Conservation (phyloP, 768 basidiomycete species). For the Lanmaoa rubissima region DNA sequence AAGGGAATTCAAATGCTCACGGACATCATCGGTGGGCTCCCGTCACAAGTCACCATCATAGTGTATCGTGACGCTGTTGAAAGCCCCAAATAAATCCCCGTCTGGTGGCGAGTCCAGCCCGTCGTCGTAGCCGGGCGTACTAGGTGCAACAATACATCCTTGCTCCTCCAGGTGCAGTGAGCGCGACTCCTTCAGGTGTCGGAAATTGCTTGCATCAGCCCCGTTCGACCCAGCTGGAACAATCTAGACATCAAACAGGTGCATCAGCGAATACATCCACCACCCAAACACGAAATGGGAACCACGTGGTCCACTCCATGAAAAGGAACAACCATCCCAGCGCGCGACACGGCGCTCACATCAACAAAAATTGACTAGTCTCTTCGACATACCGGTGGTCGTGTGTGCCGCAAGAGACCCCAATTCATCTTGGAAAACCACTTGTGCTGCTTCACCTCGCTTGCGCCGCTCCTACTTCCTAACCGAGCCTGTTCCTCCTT, state of each 20-base stretch:
- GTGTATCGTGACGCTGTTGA: constrained; percentile 86
- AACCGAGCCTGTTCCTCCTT: constrained; percentile 88
- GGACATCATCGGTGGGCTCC: background rate
- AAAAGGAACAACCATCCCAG: background rate
- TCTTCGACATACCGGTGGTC: constrained; percentile 74
- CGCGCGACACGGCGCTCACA: background rate
- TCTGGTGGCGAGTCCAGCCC: constrained; percentile 45
- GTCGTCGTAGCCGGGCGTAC: constrained; percentile 43
- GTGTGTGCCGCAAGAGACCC: constrained; percentile 90
- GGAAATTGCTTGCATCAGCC: constrained; percentile 85
- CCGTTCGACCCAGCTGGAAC: constrained; percentile 73
- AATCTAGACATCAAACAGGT: constrained; percentile 52
- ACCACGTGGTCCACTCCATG: constrained; percentile 9
- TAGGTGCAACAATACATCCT: constrained; percentile 35
- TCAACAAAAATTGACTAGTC: background rate
- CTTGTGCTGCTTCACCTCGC: constrained; percentile 98
- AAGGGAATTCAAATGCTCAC: constrained; percentile 1
- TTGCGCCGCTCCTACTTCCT: constrained; percentile 92
- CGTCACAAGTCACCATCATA: constrained; percentile 67
- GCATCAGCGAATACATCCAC: constrained; percentile 28
- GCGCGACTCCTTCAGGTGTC: constrained; percentile 84
- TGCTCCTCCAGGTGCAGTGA: constrained; percentile 87
- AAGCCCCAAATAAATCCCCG: constrained; percentile 78
- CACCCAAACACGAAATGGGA: constrained; percentile 2
- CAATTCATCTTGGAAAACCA: constrained; percentile 98